phyloP scores from a whole-genome alignment of 208 protist genomes.

The Trypanosoma cruzi region DNA sequence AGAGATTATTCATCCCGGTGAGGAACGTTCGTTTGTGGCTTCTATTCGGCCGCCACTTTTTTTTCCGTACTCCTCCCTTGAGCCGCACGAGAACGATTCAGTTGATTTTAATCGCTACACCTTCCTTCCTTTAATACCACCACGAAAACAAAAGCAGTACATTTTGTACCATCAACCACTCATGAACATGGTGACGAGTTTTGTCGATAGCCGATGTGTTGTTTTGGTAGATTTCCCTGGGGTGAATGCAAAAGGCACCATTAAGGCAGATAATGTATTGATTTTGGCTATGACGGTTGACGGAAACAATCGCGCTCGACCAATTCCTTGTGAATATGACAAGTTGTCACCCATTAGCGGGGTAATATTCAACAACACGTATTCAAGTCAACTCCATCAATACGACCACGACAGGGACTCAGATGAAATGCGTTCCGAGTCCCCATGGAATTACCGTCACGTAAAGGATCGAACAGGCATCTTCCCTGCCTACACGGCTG shows the following conservation, averaged over 20 bases:
- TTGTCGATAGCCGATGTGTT: slow-evolving; percentile 15
- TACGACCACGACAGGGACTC: background rate
- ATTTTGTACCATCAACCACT: slow-evolving; percentile 17
- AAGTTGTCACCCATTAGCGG: background rate
- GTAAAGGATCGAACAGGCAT: background rate
- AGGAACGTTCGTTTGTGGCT: slow-evolving; percentile 16
- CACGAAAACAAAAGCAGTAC: slow-evolving; percentile 6
- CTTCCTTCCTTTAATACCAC: background rate
- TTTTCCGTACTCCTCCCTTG: background rate
- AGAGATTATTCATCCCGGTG: slow-evolving; percentile 7
- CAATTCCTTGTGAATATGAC: slow-evolving; percentile 2
- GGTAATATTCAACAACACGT: background rate
- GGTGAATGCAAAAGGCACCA: background rate
- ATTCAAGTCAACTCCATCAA: background rate
- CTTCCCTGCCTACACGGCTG: slow-evolving; percentile 18
- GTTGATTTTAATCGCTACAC: background rate
- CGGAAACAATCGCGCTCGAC: background rate
- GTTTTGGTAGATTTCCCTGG: slow-evolving; percentile 17
- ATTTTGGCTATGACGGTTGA: slow-evolving; percentile 6
- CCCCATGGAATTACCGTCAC: background rate
- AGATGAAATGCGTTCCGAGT: background rate
- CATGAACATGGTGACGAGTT: slow-evolving; percentile 1
- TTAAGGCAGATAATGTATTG: slow-evolving; percentile 10
- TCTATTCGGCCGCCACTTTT: background rate
- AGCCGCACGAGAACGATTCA: background rate